Conservation (phyloP, 2,329 filamentous ascomycete genomes). For the Cylindrodendrum hubeiense region DNA sequence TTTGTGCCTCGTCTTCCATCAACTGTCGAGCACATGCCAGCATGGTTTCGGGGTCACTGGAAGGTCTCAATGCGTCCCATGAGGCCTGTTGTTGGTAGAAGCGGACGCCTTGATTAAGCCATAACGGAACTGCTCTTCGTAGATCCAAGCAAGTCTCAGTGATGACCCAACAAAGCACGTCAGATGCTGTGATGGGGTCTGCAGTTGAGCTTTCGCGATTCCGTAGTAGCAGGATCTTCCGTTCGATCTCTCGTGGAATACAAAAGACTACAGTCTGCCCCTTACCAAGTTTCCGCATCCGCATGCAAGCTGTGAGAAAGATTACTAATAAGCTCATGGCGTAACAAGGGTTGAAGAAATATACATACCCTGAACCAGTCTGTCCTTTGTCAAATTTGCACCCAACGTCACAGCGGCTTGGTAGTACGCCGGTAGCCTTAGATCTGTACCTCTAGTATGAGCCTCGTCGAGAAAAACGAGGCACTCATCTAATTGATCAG, state of each 20-base stretch:
- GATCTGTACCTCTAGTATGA: constrained; percentile 77
- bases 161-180: constrained; percentile 69
- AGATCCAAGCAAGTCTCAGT: constrained; percentile 31
- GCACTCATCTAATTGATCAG: constrained; percentile 67
- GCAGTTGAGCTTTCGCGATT: accelerated
- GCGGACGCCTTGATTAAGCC: constrained; percentile 70
- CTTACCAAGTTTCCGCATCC: constrained; percentile 76
- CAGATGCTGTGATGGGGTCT: constrained; percentile 56
- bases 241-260: constrained; percentile 68
- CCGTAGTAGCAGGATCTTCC: constrained; percentile 56
- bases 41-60: neutral
- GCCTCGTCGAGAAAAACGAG: constrained; percentile 78
- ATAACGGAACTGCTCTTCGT: constrained; percentile 53
- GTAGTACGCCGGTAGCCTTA: constrained; percentile 69
- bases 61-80: constrained; percentile 42
- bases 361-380: constrained; percentile 72
- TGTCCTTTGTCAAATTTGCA: constrained; percentile 74
- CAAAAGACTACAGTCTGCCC: constrained; percentile 76
- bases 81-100: constrained; percentile 57
- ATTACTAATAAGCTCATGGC: constrained; percentile 8
- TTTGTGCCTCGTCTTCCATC: constrained; percentile 67
- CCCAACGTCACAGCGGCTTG: constrained; percentile 78
- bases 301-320: constrained; percentile 69
- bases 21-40: constrained; percentile 55
- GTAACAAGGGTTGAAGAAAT: neutral